A percentile compares a stretch with the other conserved stretches of the same genome.
Conservation (phyloP, 1,139 yeast genomes). For the Geotrichum carabidarum region DNA sequence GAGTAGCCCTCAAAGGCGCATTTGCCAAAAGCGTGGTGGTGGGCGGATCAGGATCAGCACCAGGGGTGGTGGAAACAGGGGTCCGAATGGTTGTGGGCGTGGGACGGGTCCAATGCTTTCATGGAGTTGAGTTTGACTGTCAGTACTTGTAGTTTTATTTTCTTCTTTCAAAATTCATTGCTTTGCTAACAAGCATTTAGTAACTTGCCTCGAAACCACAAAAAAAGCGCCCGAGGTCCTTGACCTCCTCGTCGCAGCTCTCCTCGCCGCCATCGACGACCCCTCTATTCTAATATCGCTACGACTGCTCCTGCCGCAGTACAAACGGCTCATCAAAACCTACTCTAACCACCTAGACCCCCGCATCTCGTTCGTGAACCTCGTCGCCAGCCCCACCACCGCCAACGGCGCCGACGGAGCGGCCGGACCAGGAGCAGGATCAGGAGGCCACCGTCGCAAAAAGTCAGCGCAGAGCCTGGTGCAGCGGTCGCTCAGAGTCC, state of each 20-base stretch:
- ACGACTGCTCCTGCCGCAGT: conserved; percentile 1
- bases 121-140: conserved; percentile 13
- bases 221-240: conserved; percentile 1
- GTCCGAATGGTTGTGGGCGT: too few species aligned
- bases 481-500: conserved; percentile 1
- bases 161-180: too few species aligned
- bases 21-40: background rate
- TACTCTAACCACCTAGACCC: conserved; percentile 2
- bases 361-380: background rate
- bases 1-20: background rate
- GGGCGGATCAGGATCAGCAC: too few species aligned
- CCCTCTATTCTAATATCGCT: background rate
- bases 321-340: conserved; percentile 2
- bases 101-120: conserved; percentile 3
- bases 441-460: conserved; percentile 4
- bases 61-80: too few species aligned
- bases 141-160: too few species aligned
- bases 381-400: background rate
- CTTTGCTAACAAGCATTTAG: background rate
- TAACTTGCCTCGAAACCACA: background rate
- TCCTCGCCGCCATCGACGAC: background rate
- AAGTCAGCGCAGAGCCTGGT: conserved; percentile 1
- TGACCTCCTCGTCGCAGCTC: background rate
- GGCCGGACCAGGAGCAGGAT: background rate
- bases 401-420: background rate